Conservation (phyloP, 2,329 filamentous ascomycete genomes). For the Fusarium luffae region DNA sequence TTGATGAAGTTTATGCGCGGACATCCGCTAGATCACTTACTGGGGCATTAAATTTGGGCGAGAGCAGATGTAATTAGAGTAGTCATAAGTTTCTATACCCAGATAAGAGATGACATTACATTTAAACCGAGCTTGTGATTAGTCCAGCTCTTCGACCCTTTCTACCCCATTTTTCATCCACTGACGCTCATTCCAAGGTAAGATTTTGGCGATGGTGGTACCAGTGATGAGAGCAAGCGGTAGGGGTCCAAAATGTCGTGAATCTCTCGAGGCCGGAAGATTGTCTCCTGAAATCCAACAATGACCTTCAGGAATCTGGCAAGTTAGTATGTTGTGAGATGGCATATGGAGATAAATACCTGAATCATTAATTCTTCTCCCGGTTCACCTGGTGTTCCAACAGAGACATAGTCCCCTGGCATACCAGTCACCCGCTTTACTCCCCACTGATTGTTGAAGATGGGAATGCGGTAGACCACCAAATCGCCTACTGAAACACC, state of each 20-base stretch:
- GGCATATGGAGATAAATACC: constrained; percentile 54
- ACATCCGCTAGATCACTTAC: constrained; percentile 36
- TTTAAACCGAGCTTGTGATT: constrained; percentile 24
- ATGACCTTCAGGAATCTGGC: constrained; percentile 87
- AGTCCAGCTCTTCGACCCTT: constrained; percentile 42
- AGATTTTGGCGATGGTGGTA: constrained; percentile 77
- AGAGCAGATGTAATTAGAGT: constrained; percentile 52
- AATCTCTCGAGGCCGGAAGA: constrained; percentile 84
- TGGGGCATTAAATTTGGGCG: constrained; percentile 28
- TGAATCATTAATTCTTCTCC: constrained; percentile 69
- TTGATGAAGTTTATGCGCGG: constrained; percentile 52
- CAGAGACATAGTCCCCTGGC: constrained; percentile 79
- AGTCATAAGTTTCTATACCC: constrained; percentile 47
- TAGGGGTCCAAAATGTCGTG: constrained; percentile 84
- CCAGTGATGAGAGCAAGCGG: constrained; percentile 86
- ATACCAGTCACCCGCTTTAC: constrained; percentile 84
- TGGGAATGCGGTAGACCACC: constrained; percentile 80
- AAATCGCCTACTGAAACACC: constrained; percentile 80
- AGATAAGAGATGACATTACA: constrained; percentile 43
- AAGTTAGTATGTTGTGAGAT: constrained; percentile 4
- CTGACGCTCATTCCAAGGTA: constrained; percentile 62
- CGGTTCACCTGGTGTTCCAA: constrained; percentile 67
- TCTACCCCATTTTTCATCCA: constrained; percentile 62
- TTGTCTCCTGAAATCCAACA: constrained; percentile 95
- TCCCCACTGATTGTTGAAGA: constrained; percentile 68